Base-by-base conservation (phyloP, 768 basidiomycete species). In the Leccinum boreale region DNA sequence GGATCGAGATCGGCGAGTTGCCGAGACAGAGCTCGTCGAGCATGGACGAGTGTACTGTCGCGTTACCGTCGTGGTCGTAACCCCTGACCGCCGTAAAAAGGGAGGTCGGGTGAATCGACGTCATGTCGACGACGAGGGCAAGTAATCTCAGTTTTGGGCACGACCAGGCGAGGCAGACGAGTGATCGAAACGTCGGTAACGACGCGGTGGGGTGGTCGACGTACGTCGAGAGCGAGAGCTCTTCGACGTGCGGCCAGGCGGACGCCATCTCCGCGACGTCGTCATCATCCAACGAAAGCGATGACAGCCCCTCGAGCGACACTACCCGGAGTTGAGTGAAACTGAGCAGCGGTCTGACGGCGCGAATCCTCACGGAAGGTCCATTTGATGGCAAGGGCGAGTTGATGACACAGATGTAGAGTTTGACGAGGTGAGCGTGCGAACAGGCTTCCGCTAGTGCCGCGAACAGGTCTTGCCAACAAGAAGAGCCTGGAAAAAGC, bases 111-210 rank as follows among this genome's bases (percentile, higher is more conserved):
- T 10, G 0, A n/a, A 46, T 6, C 9, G n/a, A 31, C 5, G 59
- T 66, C 19, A 58, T 45, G 45, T 69, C 67, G 2, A 71, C n/a
- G 44, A 71, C 70, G 29, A 69, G 65, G 4, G 70, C 47, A 52
- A 69, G 62, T 2, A 52, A 23, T 3, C 29, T 52, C 3, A 71
- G 52, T 29, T 50, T 39, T 0, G 65, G 60, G 24, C 65, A 69
- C 1, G 57, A 21, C 9, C 39, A 56, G 9, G 42, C 39, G 1
- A 71, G 61, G 11, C 3, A 19, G 51, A 59, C 2, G 31, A 71
- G 58, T 0, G 65, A 61, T 12, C 33, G 59, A 9, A 67, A 28
- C 1, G 70, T 72, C 0, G 70, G 70, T 1, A 69, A 46, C 31
- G 67, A 52, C 3, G 59, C 60, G 2, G 24, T 3, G 5, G 58